phyloP scores from a whole-genome alignment of 2,329 filamentous ascomycete genomes.

The Thielaviopsis euricoi region DNA sequence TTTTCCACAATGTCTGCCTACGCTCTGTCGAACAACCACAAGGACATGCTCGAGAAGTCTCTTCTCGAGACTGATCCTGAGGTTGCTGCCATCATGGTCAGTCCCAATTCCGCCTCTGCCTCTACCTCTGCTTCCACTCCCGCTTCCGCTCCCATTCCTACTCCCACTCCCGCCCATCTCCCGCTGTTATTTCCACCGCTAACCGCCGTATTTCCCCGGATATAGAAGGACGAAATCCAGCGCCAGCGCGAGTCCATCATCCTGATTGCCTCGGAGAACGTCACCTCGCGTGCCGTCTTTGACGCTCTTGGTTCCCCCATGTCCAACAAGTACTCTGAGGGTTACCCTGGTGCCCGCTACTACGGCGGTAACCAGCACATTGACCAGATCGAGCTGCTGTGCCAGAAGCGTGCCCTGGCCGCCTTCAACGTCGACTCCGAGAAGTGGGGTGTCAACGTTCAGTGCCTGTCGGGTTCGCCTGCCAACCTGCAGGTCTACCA shows the following conservation, averaged over 20 bases:
- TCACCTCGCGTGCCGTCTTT: conserved; percentile 95
- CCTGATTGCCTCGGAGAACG: conserved; percentile 97
- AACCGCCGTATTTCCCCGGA: conserved; percentile 9
- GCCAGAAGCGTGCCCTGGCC: conserved; percentile 83
- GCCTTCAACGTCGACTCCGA: conserved; percentile 72
- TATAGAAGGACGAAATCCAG: conserved; percentile 77
- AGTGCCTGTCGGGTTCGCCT: conserved; percentile 80
- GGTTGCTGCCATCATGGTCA: conserved; percentile 91
- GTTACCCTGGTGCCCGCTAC: conserved; percentile 94
- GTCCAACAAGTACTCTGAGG: conserved; percentile 99
- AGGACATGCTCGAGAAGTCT: conserved; percentile 85
- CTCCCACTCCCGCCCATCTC: background rate
- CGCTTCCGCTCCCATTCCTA: background rate
- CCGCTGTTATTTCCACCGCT: conserved; percentile 18
- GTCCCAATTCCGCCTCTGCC: conserved; percentile 17
- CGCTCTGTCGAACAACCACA: conserved; percentile 36
- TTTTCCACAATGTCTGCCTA: conserved; percentile 27
- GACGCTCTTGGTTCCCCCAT: conserved; percentile 89
- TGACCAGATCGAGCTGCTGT: conserved; percentile 85
- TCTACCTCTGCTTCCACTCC: background rate
- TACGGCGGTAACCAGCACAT: conserved; percentile 99
- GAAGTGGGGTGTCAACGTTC: conserved; percentile 98
- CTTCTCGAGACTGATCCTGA: conserved; percentile 83
- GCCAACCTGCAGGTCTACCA: conserved; percentile 98
- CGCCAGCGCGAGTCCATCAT: conserved; percentile 97